Evolutionary conservation across 768 basidiomycete species (phyloP), one percentile per base, ranked within the genome.

Genomic region (Clathrus columnatus): DNA sequence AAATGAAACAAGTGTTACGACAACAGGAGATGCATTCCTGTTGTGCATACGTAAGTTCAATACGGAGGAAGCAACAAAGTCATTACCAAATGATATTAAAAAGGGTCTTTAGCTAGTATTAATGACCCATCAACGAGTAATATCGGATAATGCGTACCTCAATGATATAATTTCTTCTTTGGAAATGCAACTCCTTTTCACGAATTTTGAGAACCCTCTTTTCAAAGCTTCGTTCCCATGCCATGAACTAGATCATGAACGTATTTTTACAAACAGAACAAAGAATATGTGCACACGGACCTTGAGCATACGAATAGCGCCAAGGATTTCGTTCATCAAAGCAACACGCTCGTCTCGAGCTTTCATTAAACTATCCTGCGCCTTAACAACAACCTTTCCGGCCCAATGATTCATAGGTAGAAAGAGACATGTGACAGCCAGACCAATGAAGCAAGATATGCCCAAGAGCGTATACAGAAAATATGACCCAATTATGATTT

Each of bases 301-400:
- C 65, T 95, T 94, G 61, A 94, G 80, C 90, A 94, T 94, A 27
- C 91, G 79, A 56, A 94, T 93, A 11, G 80, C 91, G 48, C 90
- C 90, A 8, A 93, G 72, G 58, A 93, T 81, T 84, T 94, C 91
- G 62, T 94, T 94, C 92, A 95, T 96, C 50, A 95, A 70, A 2
- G 87, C 76, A 21, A 93, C 89, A 43, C 93, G 80, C 69, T 94
- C 90, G 62, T 96, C 93, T 26, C 91, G 80, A 24, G 89, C 80
- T 69, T 92, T 93, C 92, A 94, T 91, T 17, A 93, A 72, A 61
- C 85, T 87, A 51, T 91, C 87, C 64, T 92, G 88, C 1, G 87
- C 85, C 11, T 70, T 69, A 11, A 89, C 80, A 23, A 92, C 82
- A 44, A 91, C 70, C 67, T 86, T 90, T 48, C 89, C 85, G 0